Base-by-base conservation (phyloP, 179 eudicot genomes). In the Monotropa hypopitys region DNA sequence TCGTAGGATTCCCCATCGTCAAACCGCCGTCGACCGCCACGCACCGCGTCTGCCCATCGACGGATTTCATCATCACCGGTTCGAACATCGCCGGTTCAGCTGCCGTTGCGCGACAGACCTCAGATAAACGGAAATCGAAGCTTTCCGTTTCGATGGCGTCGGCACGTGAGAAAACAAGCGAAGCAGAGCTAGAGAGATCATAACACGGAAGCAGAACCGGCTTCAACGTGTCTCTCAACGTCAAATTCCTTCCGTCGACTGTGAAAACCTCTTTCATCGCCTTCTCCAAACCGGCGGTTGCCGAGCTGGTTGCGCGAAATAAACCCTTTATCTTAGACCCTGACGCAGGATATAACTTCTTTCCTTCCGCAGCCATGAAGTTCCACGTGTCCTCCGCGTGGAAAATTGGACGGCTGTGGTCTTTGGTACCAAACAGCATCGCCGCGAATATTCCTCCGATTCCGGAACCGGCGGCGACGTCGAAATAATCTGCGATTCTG, bases 331-430 rank as follows among this genome's bases (percentile, higher is more conserved):
- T 40, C 26, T 35, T 23, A 1, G 81, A 18, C 23, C 70, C 76
- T 0, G 85, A 69, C 21, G 83, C 18, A 26, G 85, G 81, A 77
- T 90, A 89, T 21, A 91, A 77, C 21, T 79, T 85, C 54, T 80
- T 84, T 10, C 97, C 96, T 21, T 94, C 88, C 46, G 89, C 87
- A 3, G 91, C 90, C 47, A 94, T 49, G 16, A 94, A 78, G 74
- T 86, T 84, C 98, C 98, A 94, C 71, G 98, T 92, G 77, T 92
- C 98, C 6, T 92, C 94, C 0, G 97, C 98, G 9, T 76, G 84
- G 80, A 81, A 88, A 56, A 94, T 70, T 76, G 97, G 94, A 46
- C 89, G 89, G 75, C 45, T 76, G 3, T 75, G 80, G 53, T 89
- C 91, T 10, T 80, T 86, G 4, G 88, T 75, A 0, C 84, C 92